Evolutionary conservation across 2,329 filamentous ascomycete genomes (phyloP), one percentile per base, ranked within the genome.

Genomic region (Daldinia sp.): DNA sequence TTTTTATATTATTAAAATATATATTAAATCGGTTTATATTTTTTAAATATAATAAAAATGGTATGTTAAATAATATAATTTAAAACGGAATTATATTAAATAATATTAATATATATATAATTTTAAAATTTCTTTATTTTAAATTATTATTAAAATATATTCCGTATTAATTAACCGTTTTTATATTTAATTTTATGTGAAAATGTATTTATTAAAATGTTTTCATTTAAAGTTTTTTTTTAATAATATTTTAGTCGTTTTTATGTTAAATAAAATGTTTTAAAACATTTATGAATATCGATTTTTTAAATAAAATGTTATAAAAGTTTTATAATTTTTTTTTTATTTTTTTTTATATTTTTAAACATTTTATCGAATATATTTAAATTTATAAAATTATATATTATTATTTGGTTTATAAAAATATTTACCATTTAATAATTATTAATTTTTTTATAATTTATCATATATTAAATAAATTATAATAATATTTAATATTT

Each of bases 1-100:
- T 50, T 30, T 50, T 50, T 28, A 50, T 30, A 50, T 50, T 50
- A 50, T 51, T 51, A 9, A 51, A 51, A 33, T 5, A 51, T n/a
- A 51, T 30, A 3, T 51, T n/a, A 28, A 51, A 51, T 4, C 4
- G 1, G 9, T 51, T 30, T n/a, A 51, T 51, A 51, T 51, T 10
- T 28, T 51, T 28, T 5, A 51, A 30, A 51, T 51, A 51, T 51
- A 51, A 51, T 51, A 33, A 51, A 51, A 51, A 51, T 12, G 4
- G 5, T n/a, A 51, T 51, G 33, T 51, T 51, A 4, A 30, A 33
- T 5, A 18, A 51, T 33, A 51, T 50, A 30, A 51, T 51, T 15
- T 51, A 51, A 51, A 51, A 51, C 18, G 0, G 10, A 10, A 51
- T 51, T 30, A 33, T 51, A 5, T 33, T 33, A 51, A 51, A 51